A percentile compares a stretch with the other conserved stretches of the same genome.
phyloP scores from a whole-genome alignment of 164 flowering plant species.

The Nelumbo lutea region DNA sequence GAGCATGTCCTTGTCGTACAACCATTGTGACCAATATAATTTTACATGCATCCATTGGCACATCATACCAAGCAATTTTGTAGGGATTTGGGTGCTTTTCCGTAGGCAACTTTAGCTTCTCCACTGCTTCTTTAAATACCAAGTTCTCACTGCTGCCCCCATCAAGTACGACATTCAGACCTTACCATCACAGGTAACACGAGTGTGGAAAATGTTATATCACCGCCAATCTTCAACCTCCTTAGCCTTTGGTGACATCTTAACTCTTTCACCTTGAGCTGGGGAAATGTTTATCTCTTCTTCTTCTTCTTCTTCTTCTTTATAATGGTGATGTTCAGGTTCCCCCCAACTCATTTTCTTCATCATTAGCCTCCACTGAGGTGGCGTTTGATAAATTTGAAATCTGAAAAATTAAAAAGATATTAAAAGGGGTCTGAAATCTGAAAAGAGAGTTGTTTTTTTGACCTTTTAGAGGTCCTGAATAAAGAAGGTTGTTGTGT shows the following conservation, averaged over 20 bases:
- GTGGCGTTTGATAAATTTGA: too few relatives aligned
- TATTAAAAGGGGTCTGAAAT: too few relatives aligned
- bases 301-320: not conserved
- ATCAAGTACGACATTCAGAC: constrained; percentile 4
- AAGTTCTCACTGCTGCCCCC: constrained; percentile 2
- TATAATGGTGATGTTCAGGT: not conserved
- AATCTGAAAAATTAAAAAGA: too few relatives aligned
- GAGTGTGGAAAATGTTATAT: not conserved
- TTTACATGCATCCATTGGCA: constrained; percentile 1
- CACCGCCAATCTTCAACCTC: constrained; percentile 3
- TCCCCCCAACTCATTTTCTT: not conserved
- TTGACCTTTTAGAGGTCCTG: too few relatives aligned
- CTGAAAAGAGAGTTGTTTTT: too few relatives aligned
- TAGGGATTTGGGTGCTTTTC: constrained; percentile 4
- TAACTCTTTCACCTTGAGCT: not conserved
- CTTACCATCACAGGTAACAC: not conserved
- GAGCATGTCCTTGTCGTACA: not conserved
- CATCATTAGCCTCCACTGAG: too few relatives aligned
- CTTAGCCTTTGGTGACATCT: not conserved
- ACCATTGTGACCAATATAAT: not conserved
- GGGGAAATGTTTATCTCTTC: not conserved
- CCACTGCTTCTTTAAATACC: not conserved
- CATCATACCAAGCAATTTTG: constrained; percentile 2
- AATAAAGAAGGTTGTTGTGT: too few relatives aligned
- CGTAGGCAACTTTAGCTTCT: constrained; percentile 4